Evolutionary conservation across 2,329 filamentous ascomycete genomes (phyloP), one percentile per base, ranked within the genome.

Genomic region (Cryphonectria radicalis): DNA sequence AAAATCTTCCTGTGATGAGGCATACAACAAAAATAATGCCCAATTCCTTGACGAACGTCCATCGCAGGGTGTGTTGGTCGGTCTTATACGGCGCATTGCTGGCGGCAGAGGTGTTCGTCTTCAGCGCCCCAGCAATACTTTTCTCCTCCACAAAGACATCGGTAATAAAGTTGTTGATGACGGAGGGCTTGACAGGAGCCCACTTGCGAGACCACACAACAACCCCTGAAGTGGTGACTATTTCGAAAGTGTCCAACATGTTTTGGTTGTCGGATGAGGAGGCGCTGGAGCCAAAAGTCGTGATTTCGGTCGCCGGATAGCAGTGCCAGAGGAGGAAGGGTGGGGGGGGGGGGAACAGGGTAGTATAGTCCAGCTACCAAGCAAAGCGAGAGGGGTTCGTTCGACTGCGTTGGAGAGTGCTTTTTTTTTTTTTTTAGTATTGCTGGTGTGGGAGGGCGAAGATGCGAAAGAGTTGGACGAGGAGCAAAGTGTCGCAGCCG

Each of bases 61-160:
- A 99, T 83, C 96, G 97, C 76, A 99, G 81, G 0, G 94, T 98
- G 79, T 98, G 97, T 76, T 97, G 94, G 76, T 98, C 96, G 78
- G 93, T 92, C 81, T 90, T 93, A 84, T 96, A 99, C 0, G 91
- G 87, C 22, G 93, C 89, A 76, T 93, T 93, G 66, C 83, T 84
- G 22, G 88, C 84, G 19, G 90, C 87, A 8, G 90, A 89, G 66
- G 82, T 84, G 64, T 86, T 82, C 73, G 90, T 88, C 75, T 89
- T 89, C 67, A 90, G 85, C 69, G 88, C 85, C 68, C 87, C 85
- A 66, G 86, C 86, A 71, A 90, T 87, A 72, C 89, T 88, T 81
- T 93, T 95, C 85, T 98, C 95, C 83, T 99, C 96, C 79, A 99
- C 98, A 80, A 99, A 98, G 79, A 98, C 93, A 82, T 98, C 94